Percentiles rank a stretch among this genome's conserved stretches.
These are phyloP conservation scores for Dictyostelium firmibasis DNA, from an alignment of 78 protist genomes.

Conservation along the genomic window DNA sequence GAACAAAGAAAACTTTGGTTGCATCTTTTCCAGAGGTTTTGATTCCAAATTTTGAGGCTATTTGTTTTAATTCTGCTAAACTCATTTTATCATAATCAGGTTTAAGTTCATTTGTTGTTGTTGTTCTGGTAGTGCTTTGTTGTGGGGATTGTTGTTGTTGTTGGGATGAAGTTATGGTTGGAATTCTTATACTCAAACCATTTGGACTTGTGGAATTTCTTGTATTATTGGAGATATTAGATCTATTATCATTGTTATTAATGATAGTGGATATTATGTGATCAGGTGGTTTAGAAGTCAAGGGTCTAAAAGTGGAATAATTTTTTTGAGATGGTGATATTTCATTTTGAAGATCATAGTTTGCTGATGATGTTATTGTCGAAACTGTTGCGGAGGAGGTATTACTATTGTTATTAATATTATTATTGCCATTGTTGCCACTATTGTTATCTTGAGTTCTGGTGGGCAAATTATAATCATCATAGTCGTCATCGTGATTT, in stretches of 20 bases:
- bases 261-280: background rate
- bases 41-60: conserved; percentile 8
- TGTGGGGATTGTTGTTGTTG: background rate
- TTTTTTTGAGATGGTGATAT: background rate
- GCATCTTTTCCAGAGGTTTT: conserved; percentile 52
- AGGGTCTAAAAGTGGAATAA: background rate
- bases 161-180: background rate
- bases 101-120: background rate
- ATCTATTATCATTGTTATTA: background rate
- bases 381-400: background rate
- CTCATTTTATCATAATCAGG: conserved; percentile 68
- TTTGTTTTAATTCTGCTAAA: conserved; percentile 25
- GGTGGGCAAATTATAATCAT: background rate
- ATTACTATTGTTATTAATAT: background rate
- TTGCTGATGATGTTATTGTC: background rate
- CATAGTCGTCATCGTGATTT: background rate
- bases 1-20: conserved; percentile 4
- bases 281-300: background rate
- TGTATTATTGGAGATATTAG: background rate
- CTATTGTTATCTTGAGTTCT: background rate
- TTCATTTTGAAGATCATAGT: background rate
- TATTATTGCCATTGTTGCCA: background rate
- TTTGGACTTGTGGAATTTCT: background rate
- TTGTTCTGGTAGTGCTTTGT: background rate
- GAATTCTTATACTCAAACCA: conserved; percentile 23